Conservation (phyloP, 768 basidiomycete genomes). For the Gautieria morchelliformis region DNA sequence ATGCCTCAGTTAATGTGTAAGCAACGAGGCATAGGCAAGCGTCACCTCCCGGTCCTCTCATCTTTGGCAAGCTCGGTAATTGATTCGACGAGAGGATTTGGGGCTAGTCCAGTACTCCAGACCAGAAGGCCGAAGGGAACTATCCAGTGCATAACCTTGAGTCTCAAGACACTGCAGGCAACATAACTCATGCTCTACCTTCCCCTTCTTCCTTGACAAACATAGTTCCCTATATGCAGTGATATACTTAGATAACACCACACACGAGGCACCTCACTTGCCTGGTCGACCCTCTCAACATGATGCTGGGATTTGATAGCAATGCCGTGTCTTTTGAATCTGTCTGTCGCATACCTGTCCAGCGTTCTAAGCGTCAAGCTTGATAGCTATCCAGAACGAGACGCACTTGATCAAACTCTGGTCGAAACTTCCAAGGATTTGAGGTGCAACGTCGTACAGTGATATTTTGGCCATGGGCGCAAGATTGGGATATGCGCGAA, state of each 20-base stretch:
- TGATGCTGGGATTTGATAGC: conserved; percentile 62
- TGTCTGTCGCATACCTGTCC: conserved; percentile 57
- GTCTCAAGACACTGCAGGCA: neutral
- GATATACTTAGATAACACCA: neutral
- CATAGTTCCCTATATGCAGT: conserved; percentile 45
- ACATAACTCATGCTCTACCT: conserved; percentile 29
- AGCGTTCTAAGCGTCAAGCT: neutral
- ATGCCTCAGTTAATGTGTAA: neutral
- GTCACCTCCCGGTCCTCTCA: conserved; percentile 43
- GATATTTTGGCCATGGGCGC: conserved; percentile 60
- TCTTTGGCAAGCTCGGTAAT: conserved; percentile 55
- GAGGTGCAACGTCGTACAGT: conserved; percentile 73
- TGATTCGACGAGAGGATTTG: conserved; percentile 66
- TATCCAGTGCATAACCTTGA: conserved; percentile 19
- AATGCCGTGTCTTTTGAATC: conserved; percentile 68
- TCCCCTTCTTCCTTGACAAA: conserved; percentile 64
- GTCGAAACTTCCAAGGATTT: conserved; percentile 71
- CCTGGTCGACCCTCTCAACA: conserved; percentile 59
- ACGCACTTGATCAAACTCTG: conserved; percentile 48
- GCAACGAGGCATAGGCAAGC: conserved; percentile 4
- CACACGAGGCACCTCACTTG: conserved; percentile 16
- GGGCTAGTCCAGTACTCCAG: conserved; percentile 80
- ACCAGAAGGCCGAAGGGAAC: conserved; percentile 78
- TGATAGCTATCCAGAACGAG: no score
- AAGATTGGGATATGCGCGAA: conserved; percentile 51